These are phyloP conservation scores for Alternaria sp. DNA, from an alignment of 2,329 filamentous ascomycete genomes.

Conservation along the genomic window DNA sequence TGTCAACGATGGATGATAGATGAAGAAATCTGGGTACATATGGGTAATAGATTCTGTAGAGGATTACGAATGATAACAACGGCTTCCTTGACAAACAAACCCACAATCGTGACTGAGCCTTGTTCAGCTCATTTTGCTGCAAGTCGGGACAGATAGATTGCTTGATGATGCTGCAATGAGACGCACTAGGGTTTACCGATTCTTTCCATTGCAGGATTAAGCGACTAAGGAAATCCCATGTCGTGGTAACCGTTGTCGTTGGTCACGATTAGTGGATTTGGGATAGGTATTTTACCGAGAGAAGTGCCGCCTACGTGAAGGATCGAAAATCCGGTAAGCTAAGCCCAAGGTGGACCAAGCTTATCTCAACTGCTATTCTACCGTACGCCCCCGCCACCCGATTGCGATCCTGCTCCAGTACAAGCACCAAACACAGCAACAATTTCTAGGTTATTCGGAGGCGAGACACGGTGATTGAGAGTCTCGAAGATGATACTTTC, in stretches of 20 bases:
- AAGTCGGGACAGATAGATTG: background rate
- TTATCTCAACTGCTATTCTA: conserved; percentile 5
- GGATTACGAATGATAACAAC: background rate
- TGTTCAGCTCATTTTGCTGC: no score
- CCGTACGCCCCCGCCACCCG: conserved; percentile 7
- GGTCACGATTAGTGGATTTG: background rate
- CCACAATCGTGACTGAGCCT: background rate
- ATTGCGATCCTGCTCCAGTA: background rate
- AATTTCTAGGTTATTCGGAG: background rate
- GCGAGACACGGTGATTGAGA: background rate
- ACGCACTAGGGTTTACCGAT: background rate
- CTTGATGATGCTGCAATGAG: background rate
- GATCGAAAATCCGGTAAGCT: background rate
- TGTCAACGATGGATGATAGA: conserved; percentile 11
- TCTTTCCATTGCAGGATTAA: background rate
- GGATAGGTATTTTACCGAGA: background rate
- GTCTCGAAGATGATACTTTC: background rate
- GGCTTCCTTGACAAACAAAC: background rate
- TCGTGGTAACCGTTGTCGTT: background rate
- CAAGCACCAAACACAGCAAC: background rate
- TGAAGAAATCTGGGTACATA: conserved; percentile 3
- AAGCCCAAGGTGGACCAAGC: conserved; percentile 3
- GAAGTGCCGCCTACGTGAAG: conserved; percentile 8
- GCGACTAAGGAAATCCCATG: background rate
- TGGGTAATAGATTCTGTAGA: conserved; percentile 6